Percentiles rank a stretch among this genome's conserved stretches.
phyloP scores from a whole-genome alignment of 1,284 basidiomycete species.

The Microbotryum scabiosae region DNA sequence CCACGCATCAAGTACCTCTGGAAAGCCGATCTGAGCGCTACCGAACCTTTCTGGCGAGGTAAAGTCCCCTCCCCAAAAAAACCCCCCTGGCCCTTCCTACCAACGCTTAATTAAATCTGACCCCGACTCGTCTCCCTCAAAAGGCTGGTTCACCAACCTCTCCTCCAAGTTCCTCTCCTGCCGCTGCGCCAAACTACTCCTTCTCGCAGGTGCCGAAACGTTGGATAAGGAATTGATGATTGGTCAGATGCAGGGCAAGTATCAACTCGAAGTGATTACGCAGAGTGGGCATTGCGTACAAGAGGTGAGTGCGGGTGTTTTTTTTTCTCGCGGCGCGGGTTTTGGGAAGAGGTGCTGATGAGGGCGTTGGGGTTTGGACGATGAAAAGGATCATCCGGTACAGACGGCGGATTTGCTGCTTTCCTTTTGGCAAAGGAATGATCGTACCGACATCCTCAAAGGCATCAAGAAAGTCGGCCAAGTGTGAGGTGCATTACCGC shows the following conservation, averaged over 20 bases:
- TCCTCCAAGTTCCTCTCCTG: conserved; percentile 67
- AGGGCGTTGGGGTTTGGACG: too few relatives aligned
- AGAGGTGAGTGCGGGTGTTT: conserved; percentile 52
- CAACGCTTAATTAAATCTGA: too few relatives aligned
- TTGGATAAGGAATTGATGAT: conserved; percentile 92
- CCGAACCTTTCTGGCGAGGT: conserved; percentile 82
- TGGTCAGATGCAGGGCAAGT: conserved; percentile 90
- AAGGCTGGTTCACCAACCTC: conserved; percentile 82
- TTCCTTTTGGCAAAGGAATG: conserved; percentile 83
- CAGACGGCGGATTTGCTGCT: conserved; percentile 68
- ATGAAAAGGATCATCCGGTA: conserved; percentile 67
- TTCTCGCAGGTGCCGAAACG: conserved; percentile 85
- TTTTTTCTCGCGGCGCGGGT: not conserved
- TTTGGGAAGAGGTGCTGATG: not conserved
- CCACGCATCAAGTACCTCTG: conserved; percentile 47
- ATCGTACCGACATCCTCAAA: conserved; percentile 44
- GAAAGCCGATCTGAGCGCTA: conserved; percentile 74
- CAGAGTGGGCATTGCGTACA: conserved; percentile 89
- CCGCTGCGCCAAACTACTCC: conserved; percentile 70
- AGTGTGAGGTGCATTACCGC: conserved; percentile 33
- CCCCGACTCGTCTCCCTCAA: too few relatives aligned
- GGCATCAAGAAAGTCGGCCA: conserved; percentile 77
- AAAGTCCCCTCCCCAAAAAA: too few relatives aligned
- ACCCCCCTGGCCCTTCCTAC: too few relatives aligned
- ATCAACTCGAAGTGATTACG: conserved; percentile 80